phyloP scores from a whole-genome alignment of 2,329 filamentous ascomycete species.

The Atkinsonella texensis region DNA sequence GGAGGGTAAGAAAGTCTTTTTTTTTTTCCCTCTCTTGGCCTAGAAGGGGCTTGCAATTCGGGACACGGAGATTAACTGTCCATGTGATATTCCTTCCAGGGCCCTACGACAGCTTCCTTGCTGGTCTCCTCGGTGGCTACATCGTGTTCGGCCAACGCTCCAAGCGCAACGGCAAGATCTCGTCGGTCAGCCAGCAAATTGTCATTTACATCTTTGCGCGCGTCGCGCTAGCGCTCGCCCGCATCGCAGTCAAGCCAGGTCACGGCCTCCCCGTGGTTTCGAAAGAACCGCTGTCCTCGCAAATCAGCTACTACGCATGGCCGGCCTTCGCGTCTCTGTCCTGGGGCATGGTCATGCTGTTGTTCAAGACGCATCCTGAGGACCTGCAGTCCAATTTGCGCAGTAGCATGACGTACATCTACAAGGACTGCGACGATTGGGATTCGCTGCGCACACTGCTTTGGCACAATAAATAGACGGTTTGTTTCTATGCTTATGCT shows the following conservation, averaged over 20 bases:
- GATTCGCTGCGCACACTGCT: constrained; percentile 74
- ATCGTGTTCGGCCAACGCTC: constrained; percentile 68
- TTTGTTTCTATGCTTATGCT: background rate
- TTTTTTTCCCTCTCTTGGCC: background rate
- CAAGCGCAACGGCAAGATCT: constrained; percentile 53
- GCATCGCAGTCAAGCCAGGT: constrained; percentile 61
- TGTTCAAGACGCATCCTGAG: constrained; percentile 87
- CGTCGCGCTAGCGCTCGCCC: constrained; percentile 73
- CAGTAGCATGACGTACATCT: constrained; percentile 97
- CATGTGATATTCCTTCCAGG: constrained; percentile 27
- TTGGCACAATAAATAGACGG: constrained; percentile 61
- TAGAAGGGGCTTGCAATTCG: background rate
- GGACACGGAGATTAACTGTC: background rate
- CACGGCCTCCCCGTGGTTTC: constrained; percentile 39
- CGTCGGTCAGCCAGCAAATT: constrained; percentile 87
- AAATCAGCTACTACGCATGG: constrained; percentile 66
- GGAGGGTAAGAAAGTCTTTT: constrained; percentile 28
- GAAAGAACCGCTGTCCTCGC: constrained; percentile 31
- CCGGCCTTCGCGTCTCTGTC: constrained; percentile 81
- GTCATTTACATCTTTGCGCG: constrained; percentile 96
- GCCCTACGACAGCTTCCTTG: constrained; percentile 72
- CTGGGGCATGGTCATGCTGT: constrained; percentile 91
- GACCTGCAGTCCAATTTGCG: constrained; percentile 82
- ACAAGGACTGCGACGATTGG: constrained; percentile 80
- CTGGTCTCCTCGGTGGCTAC: constrained; percentile 83